Base-by-base conservation (phyloP, 2,329 filamentous ascomycete genomes). In the Amphichorda felina region DNA sequence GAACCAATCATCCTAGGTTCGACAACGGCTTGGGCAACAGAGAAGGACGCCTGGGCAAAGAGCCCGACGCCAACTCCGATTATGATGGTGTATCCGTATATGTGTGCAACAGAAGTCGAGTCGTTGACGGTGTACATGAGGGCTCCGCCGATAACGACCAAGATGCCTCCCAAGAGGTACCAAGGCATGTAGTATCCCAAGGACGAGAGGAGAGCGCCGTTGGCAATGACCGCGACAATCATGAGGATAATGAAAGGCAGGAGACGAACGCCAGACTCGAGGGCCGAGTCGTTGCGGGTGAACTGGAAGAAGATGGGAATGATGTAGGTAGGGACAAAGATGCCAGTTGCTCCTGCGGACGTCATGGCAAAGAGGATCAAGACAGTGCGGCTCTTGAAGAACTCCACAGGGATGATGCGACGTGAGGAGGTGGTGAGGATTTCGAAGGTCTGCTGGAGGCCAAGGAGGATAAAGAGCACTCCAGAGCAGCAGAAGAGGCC, bases 241-340 rank as follows among this genome's bases (percentile, higher is more conserved):
- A 60, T 36, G 1, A 61, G 25, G 19, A 58, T 38, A 30, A 66
- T 59, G 34, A 63, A 54, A 0, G 64, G 61, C 7, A 68, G 45
- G 1, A 67, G 47, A 8, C 55, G 50, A 1, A 63, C 53, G 1
- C 50, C 61, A 8, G 63, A 54, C 11, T 57, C 39, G 3, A 68
- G 43, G 0, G 61, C 51, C 0, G 42, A 49, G 30, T 67, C 64
- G 5, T 55, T 56, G 2, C 50, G 49, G 1, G 55, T 55, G 45
- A 70, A 71, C 41, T 68, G 60, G 45, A 71, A 71, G 45, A 56
- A 66, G 1, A 72, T 45, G 0, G 68, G 68, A 5, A 68, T 58
- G 42, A 63, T 70, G 45, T 70, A 72, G n/a, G 63, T 48, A 11
- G 44, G 34, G 8, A 57, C 42, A 30, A 54, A 55, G 27, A 41